Conservation (phyloP, 192 early-diverging fungal genomes). For the Gamsiella multidivaricata region DNA sequence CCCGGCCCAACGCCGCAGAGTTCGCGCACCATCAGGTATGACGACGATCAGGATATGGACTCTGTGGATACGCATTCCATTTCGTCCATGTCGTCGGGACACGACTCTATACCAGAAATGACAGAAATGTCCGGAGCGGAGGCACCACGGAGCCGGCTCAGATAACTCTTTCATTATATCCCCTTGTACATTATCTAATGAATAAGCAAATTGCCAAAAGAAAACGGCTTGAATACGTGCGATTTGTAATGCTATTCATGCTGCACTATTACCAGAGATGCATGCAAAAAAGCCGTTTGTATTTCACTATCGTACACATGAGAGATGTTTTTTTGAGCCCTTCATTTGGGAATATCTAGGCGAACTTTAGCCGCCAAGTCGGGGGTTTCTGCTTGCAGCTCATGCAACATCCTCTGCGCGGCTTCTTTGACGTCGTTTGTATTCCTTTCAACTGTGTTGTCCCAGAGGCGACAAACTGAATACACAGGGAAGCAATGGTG, state of each 20-base stretch:
- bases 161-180: not conserved
- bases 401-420: slow-evolving; percentile 26
- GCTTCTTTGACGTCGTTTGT: slow-evolving; percentile 59
- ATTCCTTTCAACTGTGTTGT: slow-evolving; percentile 59
- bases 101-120: slow-evolving; percentile 43
- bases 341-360: slow-evolving; percentile 23
- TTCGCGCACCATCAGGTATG: slow-evolving; percentile 29
- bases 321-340: not conserved
- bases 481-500: not conserved
- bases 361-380: slow-evolving; percentile 28
- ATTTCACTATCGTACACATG: too few relatives aligned
- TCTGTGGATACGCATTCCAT: slow-evolving; percentile 37
- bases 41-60: slow-evolving; percentile 49
- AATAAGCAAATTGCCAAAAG: too few relatives aligned
- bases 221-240: too few relatives aligned
- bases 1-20: not conserved
- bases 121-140: slow-evolving; percentile 26
- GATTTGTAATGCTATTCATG: too few relatives aligned
- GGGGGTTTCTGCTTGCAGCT: slow-evolving; percentile 14
- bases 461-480: slow-evolving; percentile 60
- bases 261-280: too few relatives aligned
- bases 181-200: too few relatives aligned
- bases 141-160: too few relatives aligned
- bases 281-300: too few relatives aligned
- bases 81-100: slow-evolving; percentile 43